Percentiles rank a stretch among this genome's conserved stretches.
These are phyloP conservation scores for Aspergillus phoenicis DNA, from an alignment of 2,329 filamentous ascomycete genomes.

Conservation along the genomic window DNA sequence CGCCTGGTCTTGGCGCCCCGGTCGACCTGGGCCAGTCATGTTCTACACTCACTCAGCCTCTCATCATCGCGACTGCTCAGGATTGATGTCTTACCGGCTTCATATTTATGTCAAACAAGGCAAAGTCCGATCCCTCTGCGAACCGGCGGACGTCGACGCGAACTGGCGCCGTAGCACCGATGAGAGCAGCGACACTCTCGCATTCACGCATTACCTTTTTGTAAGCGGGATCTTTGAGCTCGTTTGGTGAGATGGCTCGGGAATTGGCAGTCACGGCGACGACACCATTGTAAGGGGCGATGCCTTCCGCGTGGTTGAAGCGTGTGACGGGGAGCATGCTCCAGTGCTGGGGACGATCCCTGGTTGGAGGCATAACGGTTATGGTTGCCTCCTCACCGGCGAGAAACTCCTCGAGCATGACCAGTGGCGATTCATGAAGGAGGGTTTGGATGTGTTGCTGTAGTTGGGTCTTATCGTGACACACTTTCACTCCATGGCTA, in stretches of 20 bases:
- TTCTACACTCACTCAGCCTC: slow-evolving; percentile 33
- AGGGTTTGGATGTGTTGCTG: slow-evolving; percentile 38
- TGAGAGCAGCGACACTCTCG: neutral
- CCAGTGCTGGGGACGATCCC: slow-evolving; percentile 40
- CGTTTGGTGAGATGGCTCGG: neutral
- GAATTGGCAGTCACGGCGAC: slow-evolving; percentile 36
- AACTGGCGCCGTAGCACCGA: slow-evolving; percentile 5
- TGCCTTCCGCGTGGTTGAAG: slow-evolving; percentile 52
- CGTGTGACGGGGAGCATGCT: slow-evolving; percentile 49
- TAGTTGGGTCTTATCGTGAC: slow-evolving; percentile 35
- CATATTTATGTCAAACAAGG: slow-evolving; percentile 9
- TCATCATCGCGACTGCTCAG: slow-evolving; percentile 14
- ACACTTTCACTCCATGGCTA: slow-evolving; percentile 55
- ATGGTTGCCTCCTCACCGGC: slow-evolving; percentile 54
- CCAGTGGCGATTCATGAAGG: slow-evolving; percentile 38
- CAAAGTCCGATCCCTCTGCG: neutral
- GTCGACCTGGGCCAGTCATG: slow-evolving; percentile 52
- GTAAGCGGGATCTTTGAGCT: neutral
- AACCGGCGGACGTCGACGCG: slow-evolving; percentile 3
- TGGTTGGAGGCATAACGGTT: slow-evolving; percentile 54
- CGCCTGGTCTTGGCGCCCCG: slow-evolving; percentile 52
- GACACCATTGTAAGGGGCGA: slow-evolving; percentile 54
- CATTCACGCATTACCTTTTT: slow-evolving; percentile 2
- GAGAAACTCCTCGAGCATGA: slow-evolving; percentile 55
- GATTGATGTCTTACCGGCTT: slow-evolving; percentile 19